These are phyloP conservation scores for Cryptococcus sp. DNA, from an alignment of 1,284 basidiomycete species.

Conservation along the genomic window DNA sequence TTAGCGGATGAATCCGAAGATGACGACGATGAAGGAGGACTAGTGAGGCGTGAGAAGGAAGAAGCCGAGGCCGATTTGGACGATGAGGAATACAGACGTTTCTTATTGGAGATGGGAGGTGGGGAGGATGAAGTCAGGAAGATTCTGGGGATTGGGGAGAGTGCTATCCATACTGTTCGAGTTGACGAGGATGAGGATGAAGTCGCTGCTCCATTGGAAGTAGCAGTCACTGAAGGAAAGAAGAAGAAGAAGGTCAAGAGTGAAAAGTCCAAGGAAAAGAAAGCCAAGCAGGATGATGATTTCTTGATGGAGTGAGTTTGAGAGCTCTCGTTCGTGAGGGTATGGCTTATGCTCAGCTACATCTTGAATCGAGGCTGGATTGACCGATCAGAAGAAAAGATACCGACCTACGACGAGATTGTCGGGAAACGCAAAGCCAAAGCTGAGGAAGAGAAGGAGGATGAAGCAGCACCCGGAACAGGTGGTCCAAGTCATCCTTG, in stretches of 20 bases:
- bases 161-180: conserved; percentile 26
- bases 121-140: conserved; percentile 64
- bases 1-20: conserved; percentile 48
- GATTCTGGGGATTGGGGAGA: conserved; percentile 48
- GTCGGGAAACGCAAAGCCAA: conserved; percentile 43
- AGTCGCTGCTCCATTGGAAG: conserved; percentile 56
- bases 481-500: conserved; percentile 35
- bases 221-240: conserved; percentile 62
- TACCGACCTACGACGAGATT: conserved; percentile 80
- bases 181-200: conserved; percentile 45
- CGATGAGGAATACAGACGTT: conserved; percentile 72
- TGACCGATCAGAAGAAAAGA: conserved; percentile 63
- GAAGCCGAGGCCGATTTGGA: conserved; percentile 72
- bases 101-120: conserved; percentile 70
- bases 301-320: conserved; percentile 81
- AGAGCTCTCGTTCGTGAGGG: conserved; percentile 1
- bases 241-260: conserved; percentile 36
- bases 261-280: conserved; percentile 31
- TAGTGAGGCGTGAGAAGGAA: conserved; percentile 59
- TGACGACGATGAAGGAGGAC: conserved; percentile 52
- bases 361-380: conserved; percentile 95
- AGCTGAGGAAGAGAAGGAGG: conserved; percentile 34
- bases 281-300: conserved; percentile 50
- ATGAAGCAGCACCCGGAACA: conserved; percentile 31
- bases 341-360: conserved; percentile 59